Conservation (phyloP, 805 yeast genomes). For the Cyberlindnera nakhonratchasimensis region DNA sequence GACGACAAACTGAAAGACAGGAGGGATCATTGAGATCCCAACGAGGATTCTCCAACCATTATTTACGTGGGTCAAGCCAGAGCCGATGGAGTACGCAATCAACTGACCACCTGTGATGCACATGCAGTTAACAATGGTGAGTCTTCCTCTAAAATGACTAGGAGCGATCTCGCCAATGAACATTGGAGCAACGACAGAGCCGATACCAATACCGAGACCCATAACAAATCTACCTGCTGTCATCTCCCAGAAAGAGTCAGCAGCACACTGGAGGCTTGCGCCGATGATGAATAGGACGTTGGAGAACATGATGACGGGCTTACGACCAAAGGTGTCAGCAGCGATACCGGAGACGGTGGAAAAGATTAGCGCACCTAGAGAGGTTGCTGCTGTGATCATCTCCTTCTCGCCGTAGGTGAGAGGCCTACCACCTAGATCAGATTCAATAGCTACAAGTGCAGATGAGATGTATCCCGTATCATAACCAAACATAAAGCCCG, state of each 20-base stretch:
- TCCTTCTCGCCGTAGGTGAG: conserved; percentile 80
- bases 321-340: conserved; percentile 85
- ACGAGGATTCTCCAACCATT: conserved; percentile 95
- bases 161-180: conserved; percentile 94
- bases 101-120: conserved; percentile 95
- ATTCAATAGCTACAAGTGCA: conserved; percentile 82
- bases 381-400: conserved; percentile 89
- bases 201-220: conserved; percentile 97
- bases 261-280: conserved; percentile 77
- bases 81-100: conserved; percentile 90
- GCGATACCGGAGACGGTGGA: conserved; percentile 73
- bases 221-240: conserved; percentile 84
- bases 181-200: conserved; percentile 90
- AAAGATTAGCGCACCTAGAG: conserved; percentile 86
- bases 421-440: conserved; percentile 52
- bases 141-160: conserved; percentile 82
- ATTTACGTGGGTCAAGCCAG: conserved; percentile 66
- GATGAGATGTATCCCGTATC: conserved; percentile 97
- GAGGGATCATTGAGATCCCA: conserved; percentile 87
- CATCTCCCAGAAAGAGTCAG: conserved; percentile 87
- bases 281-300: conserved; percentile 82
- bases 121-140: conserved; percentile 82
- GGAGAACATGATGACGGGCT: conserved; percentile 77
- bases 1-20: conserved; percentile 68
- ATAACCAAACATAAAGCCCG: conserved; percentile 96